Conservation (phyloP, 148 eudicot genomes). For the Drosera capensis region DNA sequence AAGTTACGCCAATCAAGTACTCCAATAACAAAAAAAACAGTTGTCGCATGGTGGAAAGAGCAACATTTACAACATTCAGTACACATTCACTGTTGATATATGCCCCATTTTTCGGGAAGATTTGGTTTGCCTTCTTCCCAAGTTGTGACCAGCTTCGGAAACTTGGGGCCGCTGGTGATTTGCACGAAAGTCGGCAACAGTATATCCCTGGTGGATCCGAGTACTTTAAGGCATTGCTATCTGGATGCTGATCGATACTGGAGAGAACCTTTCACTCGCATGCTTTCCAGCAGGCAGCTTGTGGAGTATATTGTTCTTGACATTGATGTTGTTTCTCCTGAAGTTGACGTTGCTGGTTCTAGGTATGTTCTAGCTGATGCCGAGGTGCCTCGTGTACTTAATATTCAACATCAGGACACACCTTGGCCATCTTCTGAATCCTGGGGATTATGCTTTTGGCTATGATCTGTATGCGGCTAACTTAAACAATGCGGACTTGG, state of each 20-base stretch:
- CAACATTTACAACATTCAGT: constrained; percentile 43
- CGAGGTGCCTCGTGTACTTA: constrained; percentile 38
- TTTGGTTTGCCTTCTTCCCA: constrained; percentile 59
- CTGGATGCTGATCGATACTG: constrained; percentile 50
- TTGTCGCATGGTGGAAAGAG: constrained; percentile 66
- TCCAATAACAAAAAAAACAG: constrained; percentile 32
- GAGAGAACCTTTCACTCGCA: constrained; percentile 25
- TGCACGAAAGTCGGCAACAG: constrained; percentile 43
- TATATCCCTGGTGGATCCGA: constrained; percentile 36
- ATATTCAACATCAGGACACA: constrained; percentile 43
- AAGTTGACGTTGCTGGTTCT: constrained; percentile 38
- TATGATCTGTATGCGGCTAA: constrained; percentile 56
- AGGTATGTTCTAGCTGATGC: constrained; percentile 56
- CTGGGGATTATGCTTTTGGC: constrained; percentile 67
- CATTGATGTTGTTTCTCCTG: constrained; percentile 25
- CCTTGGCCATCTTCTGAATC: constrained; percentile 42
- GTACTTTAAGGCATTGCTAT: constrained; percentile 32
- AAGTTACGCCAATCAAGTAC: constrained; percentile 41
- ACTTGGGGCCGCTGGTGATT: constrained; percentile 48
- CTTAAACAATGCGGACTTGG: constrained; percentile 42
- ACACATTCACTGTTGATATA: constrained; percentile 60
- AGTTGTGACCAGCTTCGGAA: constrained; percentile 35
- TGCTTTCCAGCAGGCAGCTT: constrained; percentile 40
- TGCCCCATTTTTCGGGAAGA: constrained; percentile 77
- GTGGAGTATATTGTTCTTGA: constrained; percentile 42